Conservation (phyloP, 257 asterid species). For the Hygrophila difformis region DNA sequence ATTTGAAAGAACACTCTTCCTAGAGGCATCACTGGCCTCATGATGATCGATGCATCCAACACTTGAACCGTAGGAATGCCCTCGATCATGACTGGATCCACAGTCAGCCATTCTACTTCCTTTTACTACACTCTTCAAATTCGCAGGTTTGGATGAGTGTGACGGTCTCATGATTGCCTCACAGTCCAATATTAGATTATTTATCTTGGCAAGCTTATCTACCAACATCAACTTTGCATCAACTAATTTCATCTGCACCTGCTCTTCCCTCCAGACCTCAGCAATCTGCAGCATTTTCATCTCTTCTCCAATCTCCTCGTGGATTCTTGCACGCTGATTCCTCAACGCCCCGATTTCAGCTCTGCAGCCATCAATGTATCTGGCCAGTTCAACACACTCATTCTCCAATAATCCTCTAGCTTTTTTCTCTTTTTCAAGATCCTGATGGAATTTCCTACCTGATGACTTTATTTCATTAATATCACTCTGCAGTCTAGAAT, state of each 20-base stretch:
- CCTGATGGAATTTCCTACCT: no score
- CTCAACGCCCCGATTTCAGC: no score
- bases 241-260: slow-evolving; percentile 30
- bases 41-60: neutral
- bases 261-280: no score
- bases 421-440: no score
- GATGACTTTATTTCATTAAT: no score
- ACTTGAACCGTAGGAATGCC: slow-evolving; percentile 6
- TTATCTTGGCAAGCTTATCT: slow-evolving; percentile 26
- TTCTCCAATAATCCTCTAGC: no score
- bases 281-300: no score
- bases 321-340: no score
- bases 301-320: no score
- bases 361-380: no score
- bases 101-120: slow-evolving; percentile 1
- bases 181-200: slow-evolving; percentile 22
- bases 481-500: no score
- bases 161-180: slow-evolving; percentile 22
- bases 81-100: slow-evolving; percentile 9
- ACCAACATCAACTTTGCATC: slow-evolving; percentile 33
- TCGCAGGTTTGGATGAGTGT: neutral
- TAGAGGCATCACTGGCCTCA: neutral
- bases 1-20: slow-evolving; percentile 2
- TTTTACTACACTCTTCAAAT: slow-evolving; percentile 14
- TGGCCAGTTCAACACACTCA: no score